Conservation (phyloP, 306 rosid genomes). For the Fragaria vesca region DNA sequence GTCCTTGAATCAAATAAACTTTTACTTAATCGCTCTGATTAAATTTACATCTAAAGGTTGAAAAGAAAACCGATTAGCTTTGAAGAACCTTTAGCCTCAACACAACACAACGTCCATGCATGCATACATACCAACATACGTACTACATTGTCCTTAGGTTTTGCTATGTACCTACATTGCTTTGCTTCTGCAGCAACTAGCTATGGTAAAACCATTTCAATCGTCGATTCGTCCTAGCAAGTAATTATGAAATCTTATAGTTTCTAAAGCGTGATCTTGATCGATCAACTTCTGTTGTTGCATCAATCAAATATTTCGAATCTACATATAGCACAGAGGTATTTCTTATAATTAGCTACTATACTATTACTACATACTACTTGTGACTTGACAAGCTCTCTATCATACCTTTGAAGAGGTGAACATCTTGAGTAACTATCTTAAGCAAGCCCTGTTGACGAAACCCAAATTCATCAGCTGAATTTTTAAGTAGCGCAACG, state of each 20-base stretch:
- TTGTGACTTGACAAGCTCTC: slow-evolving; percentile 11
- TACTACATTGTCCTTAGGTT: no score
- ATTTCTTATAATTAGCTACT: no score
- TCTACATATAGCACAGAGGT: not conserved
- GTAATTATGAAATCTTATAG: not conserved
- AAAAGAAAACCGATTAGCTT: no score
- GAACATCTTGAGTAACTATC: slow-evolving; percentile 17
- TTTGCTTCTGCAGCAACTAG: no score
- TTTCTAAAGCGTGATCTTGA: not conserved
- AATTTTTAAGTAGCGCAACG: slow-evolving; percentile 28
- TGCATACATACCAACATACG: no score
- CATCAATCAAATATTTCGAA: not conserved
- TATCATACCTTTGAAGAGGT: slow-evolving; percentile 28
- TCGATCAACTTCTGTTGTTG: not conserved
- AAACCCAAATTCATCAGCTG: slow-evolving; percentile 34
- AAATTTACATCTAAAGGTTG: no score
- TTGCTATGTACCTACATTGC: no score
- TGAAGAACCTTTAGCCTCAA: no score
- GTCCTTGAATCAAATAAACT: not conserved
- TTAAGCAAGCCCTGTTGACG: slow-evolving; percentile 36
- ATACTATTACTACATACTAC: not conserved
- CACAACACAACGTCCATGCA: no score
- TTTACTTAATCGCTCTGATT: no score
- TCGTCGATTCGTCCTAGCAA: no score
- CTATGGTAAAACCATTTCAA: no score